A percentile compares a stretch with the other conserved stretches of the same genome.
Evolutionary conservation across 768 basidiomycete genomes (phyloP).

Genomic region (Tephrocybe sp.): DNA sequence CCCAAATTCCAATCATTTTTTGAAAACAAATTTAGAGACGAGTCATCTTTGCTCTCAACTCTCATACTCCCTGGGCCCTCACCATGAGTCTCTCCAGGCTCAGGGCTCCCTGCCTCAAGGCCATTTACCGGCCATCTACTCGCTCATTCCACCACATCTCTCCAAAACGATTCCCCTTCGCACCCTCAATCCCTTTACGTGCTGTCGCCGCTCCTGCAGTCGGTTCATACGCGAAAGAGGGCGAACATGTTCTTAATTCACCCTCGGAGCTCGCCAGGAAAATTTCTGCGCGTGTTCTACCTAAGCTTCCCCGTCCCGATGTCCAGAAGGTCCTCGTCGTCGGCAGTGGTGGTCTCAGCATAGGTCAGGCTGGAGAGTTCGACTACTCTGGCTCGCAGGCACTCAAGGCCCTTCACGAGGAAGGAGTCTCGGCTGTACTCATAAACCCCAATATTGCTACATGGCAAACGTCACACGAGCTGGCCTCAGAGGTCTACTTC

Average conservation of each 20-base stretch:
- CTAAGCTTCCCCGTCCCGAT: slow-evolving; percentile 85
- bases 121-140: slow-evolving; percentile 28
- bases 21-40: slow-evolving; percentile 13
- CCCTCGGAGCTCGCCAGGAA: slow-evolving; percentile 92
- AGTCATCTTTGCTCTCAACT: slow-evolving; percentile 14
- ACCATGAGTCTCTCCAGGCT: slow-evolving; percentile 44
- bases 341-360: slow-evolving; percentile 92
- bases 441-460: slow-evolving; percentile 99
- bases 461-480: slow-evolving; percentile 97
- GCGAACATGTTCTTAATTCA: slow-evolving; percentile 82
- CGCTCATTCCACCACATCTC: slow-evolving; percentile 54
- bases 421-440: slow-evolving; percentile 90
- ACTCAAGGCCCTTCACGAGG: slow-evolving; percentile 94
- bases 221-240: slow-evolving; percentile 63
- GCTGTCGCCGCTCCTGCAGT: slow-evolving; percentile 77
- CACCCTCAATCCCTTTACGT: slow-evolving; percentile 50
- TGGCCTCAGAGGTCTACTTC: slow-evolving; percentile 97
- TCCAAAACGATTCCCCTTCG: slow-evolving; percentile 32
- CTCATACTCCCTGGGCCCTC: slow-evolving; percentile 14
- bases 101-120: slow-evolving; percentile 35
- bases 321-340: slow-evolving; percentile 96
- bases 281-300: slow-evolving; percentile 92
- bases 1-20: slow-evolving; percentile 4
- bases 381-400: slow-evolving; percentile 99
- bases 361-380: slow-evolving; percentile 99